Evolutionary conservation across 129 eudicot species (phyloP), one percentile per base, ranked within the genome.

Genomic region (Daucus carota): DNA sequence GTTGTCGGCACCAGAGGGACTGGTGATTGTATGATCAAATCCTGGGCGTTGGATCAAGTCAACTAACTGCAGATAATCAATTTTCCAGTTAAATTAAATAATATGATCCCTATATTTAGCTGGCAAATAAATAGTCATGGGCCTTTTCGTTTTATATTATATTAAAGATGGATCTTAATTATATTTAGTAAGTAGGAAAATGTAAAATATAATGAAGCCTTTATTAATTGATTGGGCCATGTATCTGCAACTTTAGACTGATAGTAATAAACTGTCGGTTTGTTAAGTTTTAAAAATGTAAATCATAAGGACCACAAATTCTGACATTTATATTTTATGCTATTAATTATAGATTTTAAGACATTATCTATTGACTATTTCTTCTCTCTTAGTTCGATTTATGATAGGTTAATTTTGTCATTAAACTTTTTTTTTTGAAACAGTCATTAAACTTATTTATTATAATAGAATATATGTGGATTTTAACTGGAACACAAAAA

Each of bases 1-100:
- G 78, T 66, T 76, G 81, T 72, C 83, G 76, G 83, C 48, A 69
- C 28, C 13, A 9, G 0, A 40, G 46, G 16, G 5, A 38, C 42
- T 18, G 2, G 43, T 3, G 13, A 17, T n/a, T 0, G 1, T 22
- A 0, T 18, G 14, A 16, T 68, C 6, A 70, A 22, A 22, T 22
- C 50, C 12, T 11, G 74, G 45, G 50, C 48, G 33, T 70, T 65
- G 70, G 62, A 57, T 57, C 63, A 57, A 57, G 65, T 57, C 65
- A 57, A 57, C 65, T n/a, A 57, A 8, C 5, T 57, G n/a, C 26
- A 54, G 12, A 0, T 22, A 54, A 54, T 54, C 1, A 54, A 22
- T 22, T 22, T 0, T n/a, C 0, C 4, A 8, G 29, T 22, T 13
- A 54, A n/a, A 54, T 54, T 54, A 22, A n/a, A 6, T 54, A 54